Evolutionary conservation across 345 rosid genomes (phyloP), one percentile per base, ranked within the genome.

Genomic region (Chamaenerion angustifolium): DNA sequence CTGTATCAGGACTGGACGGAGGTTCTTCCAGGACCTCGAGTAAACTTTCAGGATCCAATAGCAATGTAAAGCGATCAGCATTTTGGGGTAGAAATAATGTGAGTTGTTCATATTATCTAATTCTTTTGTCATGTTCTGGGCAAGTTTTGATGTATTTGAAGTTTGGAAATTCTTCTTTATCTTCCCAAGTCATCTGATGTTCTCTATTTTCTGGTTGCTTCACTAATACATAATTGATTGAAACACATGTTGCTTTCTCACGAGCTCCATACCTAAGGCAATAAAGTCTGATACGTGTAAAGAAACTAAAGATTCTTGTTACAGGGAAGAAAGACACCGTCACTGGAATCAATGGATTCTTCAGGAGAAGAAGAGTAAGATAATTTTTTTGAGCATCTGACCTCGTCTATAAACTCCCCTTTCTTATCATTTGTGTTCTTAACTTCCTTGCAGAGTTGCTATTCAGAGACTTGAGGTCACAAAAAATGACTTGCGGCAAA

Each of bases 361-460:
- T 82, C 96, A 40, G 95, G 94, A 43, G 98, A 87, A 77, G 96
- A 92, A 70, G 98, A 92, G 98, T 92, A 78, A 78, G 98, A 58
- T 49, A 43, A 54, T 60, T 12, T 9, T 46, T 19, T 56, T 55
- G 5, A 10, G 45, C 52, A 19, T 31, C 16, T 49, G 12, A 49
- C 21, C 8, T 12, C 42, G 10, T 14, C 4, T 14, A 45, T 13
- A 16, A 45, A 45, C 5, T 1, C 1, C 10, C 5, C 46, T 17
- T 25, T 19, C 42, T 43, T 42, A 10, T 37, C 12, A 18, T 16
- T 8, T 14, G 7, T 31, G n/a, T 27, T 11, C 2, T 46, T 23
- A 17, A 4, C 48, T 50, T 68, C 16, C 61, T 53, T 67, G 56
- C 57, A 92, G 98, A 80, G 82, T 87, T 80, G 85, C 98, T 52